phyloP scores from a whole-genome alignment of 1,139 yeast genomes.

The Hyphopichia buzzinii region DNA sequence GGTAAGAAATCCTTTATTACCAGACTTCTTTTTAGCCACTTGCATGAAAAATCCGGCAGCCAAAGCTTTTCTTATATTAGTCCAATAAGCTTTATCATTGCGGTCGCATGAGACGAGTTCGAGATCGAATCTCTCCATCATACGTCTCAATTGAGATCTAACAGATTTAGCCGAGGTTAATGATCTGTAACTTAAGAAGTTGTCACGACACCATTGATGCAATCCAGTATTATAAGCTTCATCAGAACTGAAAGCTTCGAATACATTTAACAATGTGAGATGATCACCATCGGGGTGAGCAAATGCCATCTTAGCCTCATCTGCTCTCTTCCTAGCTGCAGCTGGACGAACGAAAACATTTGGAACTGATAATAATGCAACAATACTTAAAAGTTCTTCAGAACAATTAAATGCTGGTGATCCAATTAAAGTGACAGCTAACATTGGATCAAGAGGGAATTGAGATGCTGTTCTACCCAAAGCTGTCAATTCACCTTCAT shows the following conservation, averaged over 20 bases:
- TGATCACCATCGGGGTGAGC: conserved; percentile 97
- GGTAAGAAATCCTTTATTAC: conserved; percentile 74
- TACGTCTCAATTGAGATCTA: conserved; percentile 73
- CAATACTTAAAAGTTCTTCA: conserved; percentile 82
- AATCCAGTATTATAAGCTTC: conserved; percentile 61
- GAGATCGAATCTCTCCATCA: conserved; percentile 80
- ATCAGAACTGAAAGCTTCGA: conserved; percentile 74
- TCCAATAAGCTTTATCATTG: conserved; percentile 65
- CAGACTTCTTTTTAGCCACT: conserved; percentile 83
- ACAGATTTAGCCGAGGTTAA: conserved; percentile 82
- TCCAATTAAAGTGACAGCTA: conserved; percentile 89
- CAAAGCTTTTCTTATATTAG: conserved; percentile 79
- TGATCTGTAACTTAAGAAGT: conserved; percentile 81
- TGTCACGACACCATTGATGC: conserved; percentile 88
- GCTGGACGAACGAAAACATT: conserved; percentile 93
- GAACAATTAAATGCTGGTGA: conserved; percentile 85
- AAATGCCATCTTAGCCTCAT: conserved; percentile 82
- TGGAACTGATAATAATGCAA: conserved; percentile 90
- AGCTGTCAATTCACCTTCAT: conserved; percentile 86
- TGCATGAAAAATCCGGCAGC: conserved; percentile 98
- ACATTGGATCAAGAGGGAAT: conserved; percentile 94
- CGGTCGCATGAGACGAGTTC: conserved; percentile 69
- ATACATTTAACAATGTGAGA: conserved; percentile 84
- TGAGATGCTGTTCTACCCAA: conserved; percentile 87
- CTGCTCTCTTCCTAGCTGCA: conserved; percentile 84